Base-by-base conservation (phyloP, 1,284 basidiomycete species). In the Porogramme epimiltina region DNA sequence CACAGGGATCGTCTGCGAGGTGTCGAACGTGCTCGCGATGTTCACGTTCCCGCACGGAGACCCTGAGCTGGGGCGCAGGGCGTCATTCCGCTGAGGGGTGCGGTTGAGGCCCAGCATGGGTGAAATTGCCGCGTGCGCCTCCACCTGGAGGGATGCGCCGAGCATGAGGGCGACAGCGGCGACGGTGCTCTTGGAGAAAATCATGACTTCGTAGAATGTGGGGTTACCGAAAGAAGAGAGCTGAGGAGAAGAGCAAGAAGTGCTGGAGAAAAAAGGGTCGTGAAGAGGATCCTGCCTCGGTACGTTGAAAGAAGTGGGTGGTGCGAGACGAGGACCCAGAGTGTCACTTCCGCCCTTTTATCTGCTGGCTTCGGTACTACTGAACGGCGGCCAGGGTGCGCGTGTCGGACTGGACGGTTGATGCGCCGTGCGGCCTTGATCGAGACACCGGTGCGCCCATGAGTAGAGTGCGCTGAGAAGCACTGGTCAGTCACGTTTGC, bases 101-200 rank as follows among this genome's bases (percentile, higher is more conserved):
- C 76, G 76, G 5, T 55, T 53, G 31, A 82, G 72, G 41, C 79
- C 81, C 34, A 83, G 71, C 15, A 70, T 71, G 36, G 80, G 81
- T 4, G 69, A 40, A 42, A 82, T 66, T 8, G 65, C 66, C n/a
- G 79, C 75, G 54, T 84, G 81, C 1, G 75, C 79, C 45, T 69
- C 44, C 9, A 42, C 52, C 42, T 69, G 64, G 19, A 69, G 51
- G 18, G 63, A 41, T 31, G 66, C 45, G 18, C 59, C 60, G 45
- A 59, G 45, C 20, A 66, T 13, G 33, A 60, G 49, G 16, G 59
- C 22, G 26, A 49, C 59, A 16, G 45, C 34, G 43, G 56, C 43
- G 42, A 59, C 25, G 49, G 56, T 25, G 49, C 55, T 48, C 58
- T 61, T 66, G 53, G 55, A 61, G 53, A 66, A 58, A 59, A 63